phyloP scores from a whole-genome alignment of 352 stramenopile species.

The Phytopythium litorale region DNA sequence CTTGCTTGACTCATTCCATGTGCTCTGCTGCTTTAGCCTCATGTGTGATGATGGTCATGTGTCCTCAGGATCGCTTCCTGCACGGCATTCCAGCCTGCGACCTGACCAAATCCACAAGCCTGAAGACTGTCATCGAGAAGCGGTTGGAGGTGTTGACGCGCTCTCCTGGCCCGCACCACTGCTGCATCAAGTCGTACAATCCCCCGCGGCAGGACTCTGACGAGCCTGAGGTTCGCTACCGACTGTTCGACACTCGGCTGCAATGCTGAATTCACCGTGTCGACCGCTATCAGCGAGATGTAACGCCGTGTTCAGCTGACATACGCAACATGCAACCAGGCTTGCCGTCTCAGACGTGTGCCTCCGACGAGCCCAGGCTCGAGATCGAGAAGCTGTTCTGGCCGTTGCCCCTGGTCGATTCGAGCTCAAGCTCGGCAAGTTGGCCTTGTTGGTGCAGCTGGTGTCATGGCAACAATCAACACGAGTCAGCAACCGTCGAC shows the following conservation, averaged over 20 bases:
- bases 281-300: neutral
- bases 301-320: slow-evolving; percentile 1
- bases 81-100: slow-evolving; percentile 69
- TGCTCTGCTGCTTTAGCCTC: neutral
- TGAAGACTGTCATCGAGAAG: slow-evolving; percentile 46
- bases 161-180: slow-evolving; percentile 28
- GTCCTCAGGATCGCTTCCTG: slow-evolving; percentile 55
- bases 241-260: slow-evolving; percentile 65
- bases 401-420: slow-evolving; percentile 27
- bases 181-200: slow-evolving; percentile 71
- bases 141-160: slow-evolving; percentile 32
- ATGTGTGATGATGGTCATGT: neutral
- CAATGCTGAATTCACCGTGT: slow-evolving; percentile 15
- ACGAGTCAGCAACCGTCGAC: slow-evolving; percentile 6
- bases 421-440: slow-evolving; percentile 33
- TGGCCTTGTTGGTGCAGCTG: slow-evolving; percentile 67
- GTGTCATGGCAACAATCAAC: slow-evolving; percentile 7
- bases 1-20: neutral
- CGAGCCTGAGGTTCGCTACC: slow-evolving; percentile 42
- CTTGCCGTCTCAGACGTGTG: neutral
- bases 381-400: slow-evolving; percentile 48
- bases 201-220: slow-evolving; percentile 13
- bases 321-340: slow-evolving; percentile 2
- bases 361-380: slow-evolving; percentile 29
- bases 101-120: slow-evolving; percentile 45